Evolutionary conservation across 2,329 filamentous ascomycete species (phyloP).

Genomic region (Aspergillus ochraceus): DNA sequence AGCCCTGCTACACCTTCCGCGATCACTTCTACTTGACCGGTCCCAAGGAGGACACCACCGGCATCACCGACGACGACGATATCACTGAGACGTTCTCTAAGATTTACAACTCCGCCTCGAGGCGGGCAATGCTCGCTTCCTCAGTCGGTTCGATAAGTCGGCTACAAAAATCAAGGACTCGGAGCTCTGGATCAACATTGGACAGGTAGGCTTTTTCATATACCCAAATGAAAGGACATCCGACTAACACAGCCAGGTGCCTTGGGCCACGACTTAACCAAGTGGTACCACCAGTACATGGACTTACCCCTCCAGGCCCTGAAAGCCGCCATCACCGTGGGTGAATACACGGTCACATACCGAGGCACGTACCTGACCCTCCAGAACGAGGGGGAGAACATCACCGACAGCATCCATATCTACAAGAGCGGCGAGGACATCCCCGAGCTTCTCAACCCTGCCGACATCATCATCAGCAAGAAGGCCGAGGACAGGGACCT

Average conservation of each 20-base stretch:
- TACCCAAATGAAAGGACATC: background rate
- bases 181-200: slow-evolving; percentile 47
- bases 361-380: slow-evolving; percentile 48
- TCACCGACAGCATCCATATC: slow-evolving; percentile 37
- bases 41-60: slow-evolving; percentile 35
- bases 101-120: slow-evolving; percentile 38
- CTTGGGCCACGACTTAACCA: slow-evolving; percentile 47
- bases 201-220: slow-evolving; percentile 33
- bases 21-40: slow-evolving; percentile 51
- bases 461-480: slow-evolving; percentile 42
- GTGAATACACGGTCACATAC: slow-evolving; percentile 52
- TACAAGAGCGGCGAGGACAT: slow-evolving; percentile 35
- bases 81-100: slow-evolving; percentile 36
- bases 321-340: slow-evolving; percentile 40
- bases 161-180: slow-evolving; percentile 53
- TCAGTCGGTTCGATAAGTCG: slow-evolving; percentile 51
- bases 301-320: slow-evolving; percentile 50
- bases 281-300: slow-evolving; percentile 51
- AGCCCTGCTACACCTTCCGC: slow-evolving; percentile 46
- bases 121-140: slow-evolving; percentile 38
- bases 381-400: slow-evolving; percentile 14
- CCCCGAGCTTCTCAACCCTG: slow-evolving; percentile 44
- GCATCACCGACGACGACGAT: slow-evolving; percentile 29
- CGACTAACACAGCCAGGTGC: slow-evolving; percentile 25
- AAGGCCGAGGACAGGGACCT: slow-evolving; percentile 35